Evolutionary conservation across 2,329 filamentous ascomycete species (phyloP), one percentile per base, ranked within the genome.

Genomic region (Ophiostoma sp.): DNA sequence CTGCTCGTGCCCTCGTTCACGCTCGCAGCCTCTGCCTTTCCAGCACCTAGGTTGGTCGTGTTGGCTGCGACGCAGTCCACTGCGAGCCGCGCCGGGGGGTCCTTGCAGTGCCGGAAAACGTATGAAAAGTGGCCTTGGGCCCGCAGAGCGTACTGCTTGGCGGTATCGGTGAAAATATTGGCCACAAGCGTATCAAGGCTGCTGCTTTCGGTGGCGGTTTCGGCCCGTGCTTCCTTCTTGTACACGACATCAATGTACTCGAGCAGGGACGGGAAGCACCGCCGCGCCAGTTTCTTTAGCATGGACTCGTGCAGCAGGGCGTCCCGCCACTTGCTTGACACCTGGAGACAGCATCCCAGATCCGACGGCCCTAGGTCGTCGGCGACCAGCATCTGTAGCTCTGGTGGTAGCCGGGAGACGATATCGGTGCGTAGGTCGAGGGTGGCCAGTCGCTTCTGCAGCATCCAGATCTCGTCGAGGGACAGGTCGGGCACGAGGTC

Each of bases 401-500:
- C 73, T 3, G 65, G 41, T 11, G 73, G 72, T 47, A 74, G 67
- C 0, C 68, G 68, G 5, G 41, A 64, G 40, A 71, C 65, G 12
- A 73, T 44, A 49, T 73, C 72, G 18, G 68, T 70, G 12, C 70
- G 67, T 55, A 72, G 49, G 47, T 73, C 71, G 16, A 73, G 66
- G 11, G 62, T 5, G 11, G 66, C 65, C 0, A 73, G 68, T 3
- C 52, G 60, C 9, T 64, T 18, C 58, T 70, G 69, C 60, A 72
- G 65, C 65, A 69, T 68, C 71, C 72, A 71, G 45, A 72, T 69
- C 65, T 73, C 72, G 47, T 72, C 69, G 27, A 71, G 69, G 5
- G 64, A 64, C 27, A 72, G 67, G 1, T 49, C 11, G 1, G 68
- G 18, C 5, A 71, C 66, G 11, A 72, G 64, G 18, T 44, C 49